Percentiles rank a stretch among this genome's conserved stretches.
These are phyloP conservation scores for Yamadazyma dendronema DNA, from an alignment of 1,139 yeast genomes.

Conservation along the genomic window DNA sequence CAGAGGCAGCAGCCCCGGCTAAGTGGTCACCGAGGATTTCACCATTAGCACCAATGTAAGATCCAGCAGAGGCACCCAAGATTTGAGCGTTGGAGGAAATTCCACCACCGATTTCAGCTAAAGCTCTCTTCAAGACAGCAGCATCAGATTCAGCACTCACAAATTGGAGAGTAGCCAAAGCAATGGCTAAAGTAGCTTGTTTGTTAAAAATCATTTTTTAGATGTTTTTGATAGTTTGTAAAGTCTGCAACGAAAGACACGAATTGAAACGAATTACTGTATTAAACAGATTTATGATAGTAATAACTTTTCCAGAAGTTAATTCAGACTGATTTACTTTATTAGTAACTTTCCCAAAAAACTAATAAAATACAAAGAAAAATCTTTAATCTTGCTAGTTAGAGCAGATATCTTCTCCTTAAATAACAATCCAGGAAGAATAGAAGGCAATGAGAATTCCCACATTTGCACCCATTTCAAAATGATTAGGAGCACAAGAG, in stretches of 20 bases:
- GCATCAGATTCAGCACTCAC: slow-evolving; percentile 12
- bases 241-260: slow-evolving; percentile 5
- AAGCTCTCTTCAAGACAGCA: slow-evolving; percentile 16
- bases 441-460: background rate
- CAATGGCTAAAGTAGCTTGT: slow-evolving; percentile 16
- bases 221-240: slow-evolving; percentile 1
- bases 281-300: slow-evolving; percentile 1
- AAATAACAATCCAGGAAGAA: background rate
- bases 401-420: background rate
- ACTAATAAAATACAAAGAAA: slow-evolving; percentile 6
- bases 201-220: slow-evolving; percentile 15
- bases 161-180: slow-evolving; percentile 17
- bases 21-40: slow-evolving; percentile 14
- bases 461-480: background rate
- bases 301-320: slow-evolving; percentile 7
- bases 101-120: slow-evolving; percentile 15
- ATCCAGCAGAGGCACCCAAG: slow-evolving; percentile 12
- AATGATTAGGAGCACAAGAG: background rate
- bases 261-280: slow-evolving; percentile 7
- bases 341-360: slow-evolving; percentile 16
- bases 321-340: slow-evolving; percentile 1
- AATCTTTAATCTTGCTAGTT: background rate
- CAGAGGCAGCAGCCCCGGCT: slow-evolving; percentile 14
- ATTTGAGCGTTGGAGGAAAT: slow-evolving; percentile 12
- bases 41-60: slow-evolving; percentile 12